A percentile compares a stretch with the other conserved stretches of the same genome.
These are phyloP conservation scores for Paspalum notatum DNA, from an alignment of 176 grass and related monocot genomes.

Conservation along the genomic window DNA sequence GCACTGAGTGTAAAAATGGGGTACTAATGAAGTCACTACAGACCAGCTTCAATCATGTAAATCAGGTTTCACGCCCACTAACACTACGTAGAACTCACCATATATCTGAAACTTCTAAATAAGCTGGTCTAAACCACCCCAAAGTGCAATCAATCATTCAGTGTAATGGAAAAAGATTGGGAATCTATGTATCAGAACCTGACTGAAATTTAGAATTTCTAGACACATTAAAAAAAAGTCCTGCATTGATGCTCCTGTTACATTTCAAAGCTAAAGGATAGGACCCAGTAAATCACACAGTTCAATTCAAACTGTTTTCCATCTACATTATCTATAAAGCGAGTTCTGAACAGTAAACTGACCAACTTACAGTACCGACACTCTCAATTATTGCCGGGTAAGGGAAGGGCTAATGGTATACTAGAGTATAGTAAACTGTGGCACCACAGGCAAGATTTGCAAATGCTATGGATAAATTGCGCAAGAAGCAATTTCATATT, in stretches of 20 bases:
- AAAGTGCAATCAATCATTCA: not conserved
- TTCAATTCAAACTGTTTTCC: too few species aligned
- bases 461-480: not conserved
- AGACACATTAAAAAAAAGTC: not conserved
- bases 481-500: not conserved
- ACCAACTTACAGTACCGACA: not conserved
- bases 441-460: not conserved
- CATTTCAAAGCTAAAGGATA: not conserved
- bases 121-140: not conserved
- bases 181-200: not conserved
- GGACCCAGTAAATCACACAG: not conserved
- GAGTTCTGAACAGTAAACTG: not conserved
- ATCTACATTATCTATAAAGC: not conserved
- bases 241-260: not conserved
- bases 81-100: not conserved
- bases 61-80: conserved; percentile 4
- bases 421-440: not conserved
- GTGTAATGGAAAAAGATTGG: not conserved
- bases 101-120: not conserved
- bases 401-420: not conserved
- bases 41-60: not conserved
- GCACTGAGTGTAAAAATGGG: not conserved
- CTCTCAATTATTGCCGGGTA: not conserved
- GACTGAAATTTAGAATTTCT: not conserved
- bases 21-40: not conserved